These are phyloP conservation scores for Suillus weaverae DNA, from an alignment of 768 basidiomycete genomes.

Conservation along the genomic window DNA sequence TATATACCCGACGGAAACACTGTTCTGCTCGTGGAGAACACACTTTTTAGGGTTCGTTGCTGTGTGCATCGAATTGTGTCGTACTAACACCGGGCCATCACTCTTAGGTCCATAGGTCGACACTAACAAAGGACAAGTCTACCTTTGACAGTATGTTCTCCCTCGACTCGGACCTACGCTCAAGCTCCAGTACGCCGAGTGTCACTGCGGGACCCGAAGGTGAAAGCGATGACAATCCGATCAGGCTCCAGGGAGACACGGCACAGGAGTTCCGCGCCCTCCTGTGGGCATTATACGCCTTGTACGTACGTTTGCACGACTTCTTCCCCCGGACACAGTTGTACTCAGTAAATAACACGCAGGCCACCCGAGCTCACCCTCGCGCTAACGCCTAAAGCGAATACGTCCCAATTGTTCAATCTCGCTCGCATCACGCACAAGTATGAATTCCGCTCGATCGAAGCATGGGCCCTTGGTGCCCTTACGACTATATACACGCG, in stretches of 20 bases:
- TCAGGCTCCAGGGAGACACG: constrained; percentile 46
- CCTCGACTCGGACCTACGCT: constrained; percentile 36
- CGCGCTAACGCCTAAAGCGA: constrained; percentile 41
- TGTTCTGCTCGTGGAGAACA: constrained; percentile 44
- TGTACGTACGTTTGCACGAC: constrained; percentile 38
- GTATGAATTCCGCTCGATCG: constrained; percentile 47
- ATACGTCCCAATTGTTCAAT: constrained; percentile 45
- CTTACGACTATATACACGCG: constrained; percentile 40
- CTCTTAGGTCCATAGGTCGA: constrained; percentile 41
- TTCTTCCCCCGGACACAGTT: neutral
- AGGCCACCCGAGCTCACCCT: constrained; percentile 49
- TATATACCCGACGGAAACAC: constrained; percentile 43
- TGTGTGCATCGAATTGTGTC: constrained; percentile 1
- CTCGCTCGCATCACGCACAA: constrained; percentile 51
- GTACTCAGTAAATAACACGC: constrained; percentile 6
- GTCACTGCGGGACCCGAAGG: constrained; percentile 43
- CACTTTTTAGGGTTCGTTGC: constrained; percentile 48
- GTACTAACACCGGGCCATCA: constrained; percentile 21
- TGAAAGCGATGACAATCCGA: constrained; percentile 49
- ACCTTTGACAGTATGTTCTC: constrained; percentile 50
- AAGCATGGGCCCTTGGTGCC: constrained; percentile 44
- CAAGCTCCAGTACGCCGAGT: constrained; percentile 20
- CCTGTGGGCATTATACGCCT: constrained; percentile 51
- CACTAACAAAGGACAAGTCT: constrained; percentile 45
- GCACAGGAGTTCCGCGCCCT: constrained; percentile 52